Conservation (phyloP, 768 basidiomycete species). For the Kwoniella sp. region DNA sequence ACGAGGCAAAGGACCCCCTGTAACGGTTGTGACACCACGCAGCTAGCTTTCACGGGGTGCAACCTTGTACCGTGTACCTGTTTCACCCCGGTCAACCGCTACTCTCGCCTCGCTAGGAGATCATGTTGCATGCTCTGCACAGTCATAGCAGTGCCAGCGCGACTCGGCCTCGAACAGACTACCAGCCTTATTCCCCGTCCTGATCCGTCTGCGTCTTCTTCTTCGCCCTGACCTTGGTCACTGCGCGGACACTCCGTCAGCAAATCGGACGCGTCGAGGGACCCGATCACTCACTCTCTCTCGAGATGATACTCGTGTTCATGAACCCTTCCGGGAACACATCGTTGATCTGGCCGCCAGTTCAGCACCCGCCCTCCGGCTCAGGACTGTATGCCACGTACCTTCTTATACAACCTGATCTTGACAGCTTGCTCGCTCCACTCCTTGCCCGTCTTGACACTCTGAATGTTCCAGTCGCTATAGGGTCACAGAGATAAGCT, state of each 20-base stretch:
- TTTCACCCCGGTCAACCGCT: too few relatives aligned
- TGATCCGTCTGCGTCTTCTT: slow-evolving; percentile 4
- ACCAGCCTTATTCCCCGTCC: not conserved
- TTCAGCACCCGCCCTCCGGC: not conserved
- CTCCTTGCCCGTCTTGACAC: slow-evolving; percentile 18
- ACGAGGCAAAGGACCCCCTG: too few relatives aligned
- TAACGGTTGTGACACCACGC: too few relatives aligned
- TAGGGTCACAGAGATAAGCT: too few relatives aligned
- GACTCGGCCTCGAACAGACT: not conserved
- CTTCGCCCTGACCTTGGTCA: not conserved
- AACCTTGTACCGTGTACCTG: too few relatives aligned
- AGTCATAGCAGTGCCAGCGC: not conserved
- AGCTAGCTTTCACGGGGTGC: too few relatives aligned
- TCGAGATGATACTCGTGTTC: slow-evolving; percentile 23
- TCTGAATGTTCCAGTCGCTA: slow-evolving; percentile 9
- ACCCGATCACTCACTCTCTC: slow-evolving; percentile 39
- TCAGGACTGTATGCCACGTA: slow-evolving; percentile 3
- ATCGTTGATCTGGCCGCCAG: slow-evolving; percentile 22
- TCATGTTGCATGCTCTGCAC: too few relatives aligned
- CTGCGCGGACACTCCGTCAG: not conserved
- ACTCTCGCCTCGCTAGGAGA: too few relatives aligned
- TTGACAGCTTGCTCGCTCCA: slow-evolving; percentile 12
- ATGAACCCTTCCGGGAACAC: slow-evolving; percentile 43
- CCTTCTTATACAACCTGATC: slow-evolving; percentile 24
- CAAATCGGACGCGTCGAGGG: not conserved